Evolutionary conservation across 331 rosid species (phyloP), one percentile per base, ranked within the genome.

Genomic region (Arachis monticola): DNA sequence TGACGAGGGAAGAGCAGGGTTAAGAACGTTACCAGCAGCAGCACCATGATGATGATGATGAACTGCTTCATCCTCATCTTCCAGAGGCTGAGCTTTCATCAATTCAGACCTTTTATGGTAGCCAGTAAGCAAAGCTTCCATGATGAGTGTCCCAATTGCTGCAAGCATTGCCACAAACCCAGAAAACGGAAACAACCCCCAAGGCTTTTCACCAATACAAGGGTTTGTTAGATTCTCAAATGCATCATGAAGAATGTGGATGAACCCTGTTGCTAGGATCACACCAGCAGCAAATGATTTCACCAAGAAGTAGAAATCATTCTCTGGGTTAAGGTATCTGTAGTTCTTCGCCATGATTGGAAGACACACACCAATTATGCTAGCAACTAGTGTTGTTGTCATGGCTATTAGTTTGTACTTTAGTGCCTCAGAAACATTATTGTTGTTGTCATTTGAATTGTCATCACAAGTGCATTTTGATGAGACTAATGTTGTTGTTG

Each of bases 201-300:
- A 83, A 8, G 82, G 87, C 60, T 63, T 72, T 52, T 73, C 68
- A 59, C 78, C 40, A 2, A 80, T 52, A 53, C 80, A 76, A 38
- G 84, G 82, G 69, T 27, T 76, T 52, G 59, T 45, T 50, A 80
- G 35, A 30, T 74, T 65, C 22, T 68, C 72, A 64, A 72, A 83
- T 8, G 84, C 87, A 57, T 83, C 82, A 22, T 79, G 84, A 57
- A 83, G 85, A 27, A 83, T 69, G 61, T 83, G 84, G 30, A 83
- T 12, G 73, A 83, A 76, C 38, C 80, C 87, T 2, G 84, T 83
- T 1, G 87, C 84, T 30, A 83, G 41, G 50, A 83, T 80, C 72
- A 83, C 75, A 0, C 80, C 82, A 45, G 84, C 84, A 1, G 82
- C 82, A 46, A 80, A 83, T 57, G 84, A 71, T 32, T 80, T 83